Conservation (phyloP, 2,329 filamentous ascomycete species). For the Huntiella omanensis region DNA sequence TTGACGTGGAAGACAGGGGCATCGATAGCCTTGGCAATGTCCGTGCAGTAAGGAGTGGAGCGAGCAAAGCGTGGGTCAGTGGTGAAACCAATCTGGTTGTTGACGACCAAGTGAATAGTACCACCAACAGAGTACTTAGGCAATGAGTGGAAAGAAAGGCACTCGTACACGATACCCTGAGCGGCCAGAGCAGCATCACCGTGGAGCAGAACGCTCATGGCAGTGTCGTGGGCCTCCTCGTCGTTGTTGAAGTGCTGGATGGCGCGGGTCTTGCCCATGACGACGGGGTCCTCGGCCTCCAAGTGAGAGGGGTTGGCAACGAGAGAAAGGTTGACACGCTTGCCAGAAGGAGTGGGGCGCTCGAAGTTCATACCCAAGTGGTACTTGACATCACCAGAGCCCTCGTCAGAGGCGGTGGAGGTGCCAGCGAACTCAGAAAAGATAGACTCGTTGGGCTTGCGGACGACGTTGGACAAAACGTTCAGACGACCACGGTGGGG, state of each 20-base stretch:
- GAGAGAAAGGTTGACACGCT: slow-evolving; percentile 96
- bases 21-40: slow-evolving; percentile 97
- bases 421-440: slow-evolving; percentile 95
- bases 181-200: slow-evolving; percentile 94
- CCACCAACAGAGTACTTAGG: slow-evolving; percentile 94
- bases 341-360: slow-evolving; percentile 90
- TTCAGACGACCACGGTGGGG: slow-evolving; percentile 96
- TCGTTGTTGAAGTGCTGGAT: slow-evolving; percentile 99
- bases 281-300: slow-evolving; percentile 94
- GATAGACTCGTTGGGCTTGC: slow-evolving; percentile 98
- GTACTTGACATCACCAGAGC: slow-evolving; percentile 97
- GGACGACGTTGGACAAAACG: slow-evolving; percentile 92
- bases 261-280: slow-evolving; percentile 89
- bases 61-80: slow-evolving; percentile 94
- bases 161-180: slow-evolving; percentile 96
- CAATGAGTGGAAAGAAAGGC: slow-evolving; percentile 88
- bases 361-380: slow-evolving; percentile 99
- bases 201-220: slow-evolving; percentile 91
- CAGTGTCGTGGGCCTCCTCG: slow-evolving; percentile 69
- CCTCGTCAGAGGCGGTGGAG: slow-evolving; percentile 75
- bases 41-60: slow-evolving; percentile 96
- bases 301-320: slow-evolving; percentile 97
- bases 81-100: slow-evolving; percentile 99
- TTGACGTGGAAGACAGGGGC: slow-evolving; percentile 99
- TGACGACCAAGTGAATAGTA: slow-evolving; percentile 91